These are phyloP conservation scores for Dichomitus squalens DNA, from an alignment of 1,284 basidiomycete genomes.

Conservation along the genomic window DNA sequence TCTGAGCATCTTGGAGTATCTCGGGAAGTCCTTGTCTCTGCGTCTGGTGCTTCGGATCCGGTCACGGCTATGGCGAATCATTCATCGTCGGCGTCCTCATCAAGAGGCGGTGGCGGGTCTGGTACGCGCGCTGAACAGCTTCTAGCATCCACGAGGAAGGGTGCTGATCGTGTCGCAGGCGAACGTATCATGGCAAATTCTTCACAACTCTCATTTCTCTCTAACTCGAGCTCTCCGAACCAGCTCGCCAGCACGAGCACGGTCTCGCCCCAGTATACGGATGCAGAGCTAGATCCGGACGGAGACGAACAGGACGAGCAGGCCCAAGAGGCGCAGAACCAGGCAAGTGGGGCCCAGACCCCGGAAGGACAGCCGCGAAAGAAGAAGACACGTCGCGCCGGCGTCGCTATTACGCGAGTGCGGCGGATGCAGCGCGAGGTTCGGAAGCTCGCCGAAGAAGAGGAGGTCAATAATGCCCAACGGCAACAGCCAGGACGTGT, in stretches of 20 bases:
- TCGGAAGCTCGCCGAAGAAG: slow-evolving; percentile 22
- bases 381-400: slow-evolving; percentile 25
- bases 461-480: slow-evolving; percentile 14
- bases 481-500: slow-evolving; percentile 17
- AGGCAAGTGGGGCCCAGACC: slow-evolving; percentile 10
- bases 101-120: slow-evolving; percentile 13
- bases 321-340: slow-evolving; percentile 5
- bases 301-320: slow-evolving; percentile 18
- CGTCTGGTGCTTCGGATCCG: background rate
- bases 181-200: slow-evolving; percentile 19
- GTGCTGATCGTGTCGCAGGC: slow-evolving; percentile 16
- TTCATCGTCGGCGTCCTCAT: slow-evolving; percentile 11
- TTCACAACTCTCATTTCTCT: slow-evolving; percentile 15
- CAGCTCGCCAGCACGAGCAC: slow-evolving; percentile 7
- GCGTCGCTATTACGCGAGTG: slow-evolving; percentile 21
- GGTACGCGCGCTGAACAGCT: slow-evolving; percentile 15
- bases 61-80: slow-evolving; percentile 15
- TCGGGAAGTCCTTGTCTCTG: slow-evolving; percentile 1
- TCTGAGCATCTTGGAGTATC: slow-evolving; percentile 2
- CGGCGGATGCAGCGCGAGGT: slow-evolving; percentile 24
- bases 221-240: background rate
- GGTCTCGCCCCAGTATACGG: slow-evolving; percentile 12
- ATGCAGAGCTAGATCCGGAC: slow-evolving; percentile 10
- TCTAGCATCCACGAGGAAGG: slow-evolving; percentile 20
- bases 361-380: slow-evolving; percentile 21